Percentiles rank a stretch among this genome's conserved stretches.
Conservation (phyloP, 306 rosid species). For the Alnus glutinosa region DNA sequence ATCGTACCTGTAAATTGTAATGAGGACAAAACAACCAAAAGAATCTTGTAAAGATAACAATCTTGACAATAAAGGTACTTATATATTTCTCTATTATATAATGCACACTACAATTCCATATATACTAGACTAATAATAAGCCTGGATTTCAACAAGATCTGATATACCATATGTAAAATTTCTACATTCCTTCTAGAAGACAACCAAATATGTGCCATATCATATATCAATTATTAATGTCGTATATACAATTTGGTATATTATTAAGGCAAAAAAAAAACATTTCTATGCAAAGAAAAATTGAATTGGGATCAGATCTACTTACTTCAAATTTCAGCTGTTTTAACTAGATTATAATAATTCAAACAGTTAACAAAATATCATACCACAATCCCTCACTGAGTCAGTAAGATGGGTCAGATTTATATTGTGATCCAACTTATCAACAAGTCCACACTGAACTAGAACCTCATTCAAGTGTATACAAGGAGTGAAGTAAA, state of each 20-base stretch:
- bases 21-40: constrained; percentile 24
- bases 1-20: constrained; percentile 61
- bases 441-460: not conserved
- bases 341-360: not conserved
- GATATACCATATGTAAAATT: not conserved
- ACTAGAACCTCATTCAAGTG: not conserved
- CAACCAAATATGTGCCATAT: not conserved
- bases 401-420: too few relatives aligned
- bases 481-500: not conserved
- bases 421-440: not conserved
- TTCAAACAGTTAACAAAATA: not conserved
- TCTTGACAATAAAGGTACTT: constrained; percentile 14
- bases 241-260: not conserved
- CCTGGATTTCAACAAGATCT: not conserved
- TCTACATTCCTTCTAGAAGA: not conserved
- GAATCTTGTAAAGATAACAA: constrained; percentile 21
- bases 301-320: not conserved
- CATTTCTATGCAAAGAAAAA: not conserved
- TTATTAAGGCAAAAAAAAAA: not conserved
- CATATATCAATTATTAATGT: not conserved
- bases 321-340: not conserved
- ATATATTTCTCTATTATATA: not conserved
- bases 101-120: not conserved
- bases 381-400: too few relatives aligned
- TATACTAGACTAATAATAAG: not conserved